Evolutionary conservation across 106 monocot species (phyloP).

Genomic region (Apostasia shenzhenica): DNA sequence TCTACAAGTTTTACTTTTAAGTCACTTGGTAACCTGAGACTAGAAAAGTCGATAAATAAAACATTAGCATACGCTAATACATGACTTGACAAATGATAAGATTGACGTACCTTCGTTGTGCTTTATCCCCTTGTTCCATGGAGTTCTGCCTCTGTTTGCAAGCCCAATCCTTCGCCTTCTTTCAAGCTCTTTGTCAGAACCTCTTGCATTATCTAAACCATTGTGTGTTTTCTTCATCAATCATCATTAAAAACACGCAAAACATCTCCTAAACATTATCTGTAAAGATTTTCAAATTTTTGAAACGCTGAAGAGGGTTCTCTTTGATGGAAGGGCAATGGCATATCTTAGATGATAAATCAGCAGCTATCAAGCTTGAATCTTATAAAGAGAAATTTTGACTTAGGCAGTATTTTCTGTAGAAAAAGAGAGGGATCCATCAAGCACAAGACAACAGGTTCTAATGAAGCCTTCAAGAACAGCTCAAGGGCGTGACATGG

Average conservation of each 20-base stretch:
- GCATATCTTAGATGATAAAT: neutral
- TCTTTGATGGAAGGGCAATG: neutral
- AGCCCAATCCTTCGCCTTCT: constrained; percentile 75
- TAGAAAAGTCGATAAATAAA: neutral
- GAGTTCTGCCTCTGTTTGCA: constrained; percentile 76
- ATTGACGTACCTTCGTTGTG: constrained; percentile 45
- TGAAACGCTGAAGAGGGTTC: neutral
- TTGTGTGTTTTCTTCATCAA: neutral
- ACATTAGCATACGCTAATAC: neutral
- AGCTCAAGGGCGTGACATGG: constrained; percentile 9
- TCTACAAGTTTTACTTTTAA: no score
- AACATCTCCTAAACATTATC: constrained; percentile 6
- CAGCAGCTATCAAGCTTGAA: constrained; percentile 9
- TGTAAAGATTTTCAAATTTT: neutral
- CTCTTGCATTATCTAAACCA: constrained; percentile 2
- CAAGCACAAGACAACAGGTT: constrained; percentile 2
- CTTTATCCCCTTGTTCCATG: constrained; percentile 86
- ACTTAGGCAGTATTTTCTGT: constrained; percentile 1
- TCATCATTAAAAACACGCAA: constrained; percentile 1
- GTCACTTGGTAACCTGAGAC: no score
- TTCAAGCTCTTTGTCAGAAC: constrained; percentile 32
- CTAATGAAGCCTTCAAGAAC: neutral
- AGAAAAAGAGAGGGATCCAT: constrained; percentile 13
- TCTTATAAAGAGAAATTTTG: constrained; percentile 5
- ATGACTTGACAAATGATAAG: neutral